Evolutionary conservation across 257 asterid species (phyloP).

Genomic region (Parsonsia alboflavescens): DNA sequence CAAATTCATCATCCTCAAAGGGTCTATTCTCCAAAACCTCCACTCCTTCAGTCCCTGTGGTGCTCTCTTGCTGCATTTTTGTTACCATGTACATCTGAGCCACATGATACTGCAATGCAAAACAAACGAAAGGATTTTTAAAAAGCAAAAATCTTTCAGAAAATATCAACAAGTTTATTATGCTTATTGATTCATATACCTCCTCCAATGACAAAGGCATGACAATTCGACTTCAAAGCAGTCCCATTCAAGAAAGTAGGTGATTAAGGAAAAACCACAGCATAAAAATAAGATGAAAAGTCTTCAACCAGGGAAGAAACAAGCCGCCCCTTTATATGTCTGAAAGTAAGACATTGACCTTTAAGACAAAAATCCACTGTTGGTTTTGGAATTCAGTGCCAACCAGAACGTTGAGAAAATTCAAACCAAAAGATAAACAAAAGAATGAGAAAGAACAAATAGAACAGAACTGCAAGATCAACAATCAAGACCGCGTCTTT

Average conservation of each 20-base stretch:
- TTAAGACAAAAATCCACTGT: not conserved
- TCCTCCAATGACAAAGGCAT: slow-evolving; percentile 88
- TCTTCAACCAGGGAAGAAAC: not conserved
- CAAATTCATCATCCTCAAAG: slow-evolving; percentile 60
- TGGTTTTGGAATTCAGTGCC: not conserved
- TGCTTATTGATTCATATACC: slow-evolving; percentile 36
- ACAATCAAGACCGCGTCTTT: not conserved
- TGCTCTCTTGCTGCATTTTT: slow-evolving; percentile 89
- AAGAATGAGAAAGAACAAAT: not conserved
- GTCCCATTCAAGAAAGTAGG: slow-evolving; percentile 23
- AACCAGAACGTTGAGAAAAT: not conserved
- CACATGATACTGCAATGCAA: slow-evolving; percentile 61
- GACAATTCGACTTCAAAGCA: slow-evolving; percentile 62
- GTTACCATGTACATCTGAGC: slow-evolving; percentile 87
- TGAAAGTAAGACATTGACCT: not conserved
- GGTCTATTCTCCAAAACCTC: slow-evolving; percentile 82
- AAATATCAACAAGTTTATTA: not conserved
- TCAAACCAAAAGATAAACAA: not conserved
- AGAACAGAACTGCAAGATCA: not conserved
- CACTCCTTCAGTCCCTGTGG: slow-evolving; percentile 76
- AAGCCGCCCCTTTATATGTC: not conserved
- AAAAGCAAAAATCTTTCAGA: not conserved
- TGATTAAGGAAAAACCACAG: slow-evolving; percentile 43
- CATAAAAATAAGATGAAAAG: not conserved
- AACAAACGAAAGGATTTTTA: not conserved